These are phyloP conservation scores for Naganishia antarctica DNA, from an alignment of 768 basidiomycete genomes.

Conservation along the genomic window DNA sequence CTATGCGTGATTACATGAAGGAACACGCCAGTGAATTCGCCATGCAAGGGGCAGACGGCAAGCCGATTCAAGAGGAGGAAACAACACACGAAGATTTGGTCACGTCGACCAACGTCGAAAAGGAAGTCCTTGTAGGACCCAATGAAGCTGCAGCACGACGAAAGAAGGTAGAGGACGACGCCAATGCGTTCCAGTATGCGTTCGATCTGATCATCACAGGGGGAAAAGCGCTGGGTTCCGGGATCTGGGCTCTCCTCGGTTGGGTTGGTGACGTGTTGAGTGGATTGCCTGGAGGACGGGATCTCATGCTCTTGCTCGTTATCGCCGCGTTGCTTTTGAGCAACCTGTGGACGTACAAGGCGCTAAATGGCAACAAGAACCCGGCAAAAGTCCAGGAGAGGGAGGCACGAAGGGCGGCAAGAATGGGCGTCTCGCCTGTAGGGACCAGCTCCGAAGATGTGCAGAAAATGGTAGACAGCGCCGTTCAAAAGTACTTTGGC, in stretches of 20 bases:
- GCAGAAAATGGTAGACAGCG: not conserved
- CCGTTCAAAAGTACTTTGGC: slow-evolving; percentile 20
- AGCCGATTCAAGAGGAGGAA: slow-evolving; percentile 45
- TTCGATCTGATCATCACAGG: slow-evolving; percentile 38
- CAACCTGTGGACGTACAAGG: slow-evolving; percentile 44
- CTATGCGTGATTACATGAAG: slow-evolving; percentile 82
- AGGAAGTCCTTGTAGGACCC: slow-evolving; percentile 25
- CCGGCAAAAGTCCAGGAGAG: not conserved
- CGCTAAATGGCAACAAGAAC: slow-evolving; percentile 26
- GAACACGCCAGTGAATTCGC: slow-evolving; percentile 86
- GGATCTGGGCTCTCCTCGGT: slow-evolving; percentile 31
- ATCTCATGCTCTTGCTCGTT: slow-evolving; percentile 29
- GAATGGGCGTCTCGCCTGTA: not conserved
- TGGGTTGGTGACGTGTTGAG: slow-evolving; percentile 33
- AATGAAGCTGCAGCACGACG: slow-evolving; percentile 33
- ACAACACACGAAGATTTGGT: slow-evolving; percentile 35
- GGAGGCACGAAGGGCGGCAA: slow-evolving; percentile 7
- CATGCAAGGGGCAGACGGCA: slow-evolving; percentile 59
- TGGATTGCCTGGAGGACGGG: slow-evolving; percentile 32
- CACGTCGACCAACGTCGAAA: slow-evolving; percentile 19
- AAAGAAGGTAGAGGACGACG: slow-evolving; percentile 36
- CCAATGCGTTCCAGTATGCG: slow-evolving; percentile 33
- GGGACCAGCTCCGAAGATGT: not conserved
- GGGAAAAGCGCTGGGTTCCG: slow-evolving; percentile 32
- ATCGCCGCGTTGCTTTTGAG: slow-evolving; percentile 37